Base-by-base conservation (phyloP, 2,329 filamentous ascomycete genomes). In the Lachnellula arida region DNA sequence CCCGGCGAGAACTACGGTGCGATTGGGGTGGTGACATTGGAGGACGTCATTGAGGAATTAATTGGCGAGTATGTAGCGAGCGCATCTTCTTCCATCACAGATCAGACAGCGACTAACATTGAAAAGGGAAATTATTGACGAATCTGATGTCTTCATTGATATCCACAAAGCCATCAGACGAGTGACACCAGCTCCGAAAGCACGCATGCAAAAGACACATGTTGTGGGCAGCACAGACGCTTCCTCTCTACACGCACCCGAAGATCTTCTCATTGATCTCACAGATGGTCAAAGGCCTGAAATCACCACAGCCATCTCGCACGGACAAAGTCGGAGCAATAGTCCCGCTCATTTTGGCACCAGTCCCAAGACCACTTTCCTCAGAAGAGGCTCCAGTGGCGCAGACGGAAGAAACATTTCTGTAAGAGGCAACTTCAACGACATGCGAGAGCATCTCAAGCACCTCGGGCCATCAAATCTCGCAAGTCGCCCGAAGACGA, bases 41-140 rank as follows among this genome's bases (percentile, higher is more conserved):
- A 99, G 71, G 94, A 99, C 72, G 94, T 99, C 4, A 99, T 99
- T 68, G 94, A 99, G 72, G 94, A 99, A 73, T 77, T 99, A 28
- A 99, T 99, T 72, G 94, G 94, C 77, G 94, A 99, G 88, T 93
- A 78, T 73, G 89, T 84, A 46, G n/a, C 40, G 44, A 22, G 50
- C 40, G 3, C 44, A 14, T 22, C 28, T 35, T 15, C 11, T 49
- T 34, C 37, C 37, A 25, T 51, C 22, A 48, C 34, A 32, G 43
- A 14, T n/a, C n/a, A n/a, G n/a, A n/a, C 49, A 60, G 35, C 55
- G 69, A 53, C 73, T 67, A 54, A 58, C 49, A 60, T 44, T 7
- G n/a, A 23, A 25, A 56, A 92, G 89, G 77, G 94, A 99, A 80
- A 99, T 97, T 62, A 95, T 99, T 60, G 94, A 99, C 70, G 94